Conservation (phyloP, 345 rosid species). For the Dipteronia dyeriana region DNA sequence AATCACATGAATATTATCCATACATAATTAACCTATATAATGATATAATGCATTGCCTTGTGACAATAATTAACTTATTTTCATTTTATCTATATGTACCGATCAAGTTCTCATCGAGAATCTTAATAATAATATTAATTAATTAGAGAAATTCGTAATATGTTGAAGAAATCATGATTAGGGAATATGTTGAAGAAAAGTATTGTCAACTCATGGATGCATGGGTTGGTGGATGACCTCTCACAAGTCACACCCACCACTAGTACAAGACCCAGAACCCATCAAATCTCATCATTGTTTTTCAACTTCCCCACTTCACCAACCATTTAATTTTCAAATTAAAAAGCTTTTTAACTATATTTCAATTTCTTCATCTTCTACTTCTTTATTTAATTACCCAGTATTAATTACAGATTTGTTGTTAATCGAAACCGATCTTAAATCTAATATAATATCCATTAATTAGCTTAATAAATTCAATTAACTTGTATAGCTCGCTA, state of each 20-base stretch:
- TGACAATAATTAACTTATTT: background rate
- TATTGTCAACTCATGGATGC: constrained; percentile 22
- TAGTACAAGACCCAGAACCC: background rate
- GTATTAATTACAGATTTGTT: background rate
- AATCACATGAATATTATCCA: background rate
- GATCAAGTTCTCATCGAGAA: background rate
- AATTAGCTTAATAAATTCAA: too few relatives aligned
- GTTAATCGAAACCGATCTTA: constrained; percentile 19
- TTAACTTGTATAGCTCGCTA: background rate
- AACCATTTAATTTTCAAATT: constrained; percentile 3
- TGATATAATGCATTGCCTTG: background rate
- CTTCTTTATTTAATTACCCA: background rate
- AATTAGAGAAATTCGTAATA: background rate
- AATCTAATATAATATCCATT: constrained; percentile 11
- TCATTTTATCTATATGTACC: background rate
- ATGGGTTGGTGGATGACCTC: constrained; percentile 14
- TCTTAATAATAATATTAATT: background rate
- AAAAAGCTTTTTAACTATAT: background rate
- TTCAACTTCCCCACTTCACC: constrained; percentile 38
- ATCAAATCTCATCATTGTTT: constrained; percentile 24
- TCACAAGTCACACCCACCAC: constrained; percentile 17
- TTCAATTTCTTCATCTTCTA: too few relatives aligned
- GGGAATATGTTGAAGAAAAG: constrained; percentile 2
- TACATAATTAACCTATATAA: too few relatives aligned
- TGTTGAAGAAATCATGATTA: constrained; percentile 1